Percentiles rank a stretch among this genome's conserved stretches.
These are phyloP conservation scores for Dioscorea dumetorum DNA, from an alignment of 106 monocot genomes.

Conservation along the genomic window DNA sequence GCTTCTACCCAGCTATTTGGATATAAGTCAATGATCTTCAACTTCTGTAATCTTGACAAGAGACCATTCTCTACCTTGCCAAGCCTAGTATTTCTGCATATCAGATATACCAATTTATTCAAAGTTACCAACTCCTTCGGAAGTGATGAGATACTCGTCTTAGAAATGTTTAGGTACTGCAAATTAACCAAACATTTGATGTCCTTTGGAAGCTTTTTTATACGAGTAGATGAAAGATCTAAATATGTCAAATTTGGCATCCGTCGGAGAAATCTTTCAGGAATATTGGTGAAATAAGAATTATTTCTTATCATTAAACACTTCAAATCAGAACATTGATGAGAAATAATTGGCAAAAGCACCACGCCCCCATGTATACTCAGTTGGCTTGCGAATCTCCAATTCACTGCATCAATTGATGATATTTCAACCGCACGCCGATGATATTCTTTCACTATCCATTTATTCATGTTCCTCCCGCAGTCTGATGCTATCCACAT, in stretches of 20 bases:
- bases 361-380: neutral
- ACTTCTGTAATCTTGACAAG: neutral
- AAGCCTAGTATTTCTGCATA: neutral
- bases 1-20: too few species aligned
- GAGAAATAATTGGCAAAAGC: neutral
- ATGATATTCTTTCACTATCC: neutral
- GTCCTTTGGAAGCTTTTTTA: constrained; percentile 10
- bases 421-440: neutral
- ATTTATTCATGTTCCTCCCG: neutral
- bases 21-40: too few species aligned
- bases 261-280: neutral
- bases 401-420: neutral
- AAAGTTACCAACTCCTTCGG: neutral
- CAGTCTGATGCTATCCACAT: constrained; percentile 17
- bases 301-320: constrained; percentile 7
- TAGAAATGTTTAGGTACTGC: constrained; percentile 15
- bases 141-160: constrained; percentile 5
- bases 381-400: neutral
- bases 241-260: too few species aligned
- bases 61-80: neutral
- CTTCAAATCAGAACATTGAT: neutral
- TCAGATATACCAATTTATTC: neutral
- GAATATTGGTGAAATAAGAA: too few species aligned
- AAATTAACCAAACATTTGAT: constrained; percentile 1
- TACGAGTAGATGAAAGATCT: constrained; percentile 4